Evolutionary conservation across 805 yeast species (phyloP).

Genomic region (Limtongozyma cylindracea): DNA sequence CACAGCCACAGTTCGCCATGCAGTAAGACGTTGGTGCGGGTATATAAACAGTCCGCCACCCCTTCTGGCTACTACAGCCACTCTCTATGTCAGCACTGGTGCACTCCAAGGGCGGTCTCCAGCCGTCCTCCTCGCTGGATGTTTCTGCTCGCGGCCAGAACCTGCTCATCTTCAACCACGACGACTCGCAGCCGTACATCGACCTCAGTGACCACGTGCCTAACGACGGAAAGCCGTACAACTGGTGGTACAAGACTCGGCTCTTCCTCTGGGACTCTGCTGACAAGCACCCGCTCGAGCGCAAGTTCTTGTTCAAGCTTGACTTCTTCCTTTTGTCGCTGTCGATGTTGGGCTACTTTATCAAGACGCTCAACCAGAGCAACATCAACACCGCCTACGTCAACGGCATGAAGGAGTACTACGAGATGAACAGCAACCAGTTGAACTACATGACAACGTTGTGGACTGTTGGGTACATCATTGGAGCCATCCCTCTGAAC

Average conservation of each 20-base stretch:
- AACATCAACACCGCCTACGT: constrained; percentile 3
- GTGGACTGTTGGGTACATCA: constrained; percentile 3
- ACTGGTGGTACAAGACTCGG: constrained; percentile 5
- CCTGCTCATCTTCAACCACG: no score
- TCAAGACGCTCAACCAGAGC: constrained; percentile 4
- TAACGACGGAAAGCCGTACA: no score
- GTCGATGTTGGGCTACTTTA: constrained; percentile 4
- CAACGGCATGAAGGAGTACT: constrained; percentile 4
- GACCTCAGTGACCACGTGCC: no score
- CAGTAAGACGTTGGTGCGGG: no score
- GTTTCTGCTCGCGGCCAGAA: no score
- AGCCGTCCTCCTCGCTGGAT: no score
- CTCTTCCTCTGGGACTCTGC: constrained; percentile 12
- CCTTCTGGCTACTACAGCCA: no score
- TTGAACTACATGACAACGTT: constrained; percentile 3
- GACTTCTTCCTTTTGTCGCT: constrained; percentile 4
- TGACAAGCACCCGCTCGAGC: constrained; percentile 12
- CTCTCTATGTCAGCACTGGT: no score
- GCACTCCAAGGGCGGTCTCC: no score
- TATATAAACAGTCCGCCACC: no score
- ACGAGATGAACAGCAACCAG: constrained; percentile 3
- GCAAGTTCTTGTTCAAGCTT: constrained; percentile 8
- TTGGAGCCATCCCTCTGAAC: constrained; percentile 3
- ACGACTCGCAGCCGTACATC: no score
- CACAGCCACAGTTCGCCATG: no score